Base-by-base conservation (phyloP, 129 eudicot genomes). In the Gnaphalium uliginosum region DNA sequence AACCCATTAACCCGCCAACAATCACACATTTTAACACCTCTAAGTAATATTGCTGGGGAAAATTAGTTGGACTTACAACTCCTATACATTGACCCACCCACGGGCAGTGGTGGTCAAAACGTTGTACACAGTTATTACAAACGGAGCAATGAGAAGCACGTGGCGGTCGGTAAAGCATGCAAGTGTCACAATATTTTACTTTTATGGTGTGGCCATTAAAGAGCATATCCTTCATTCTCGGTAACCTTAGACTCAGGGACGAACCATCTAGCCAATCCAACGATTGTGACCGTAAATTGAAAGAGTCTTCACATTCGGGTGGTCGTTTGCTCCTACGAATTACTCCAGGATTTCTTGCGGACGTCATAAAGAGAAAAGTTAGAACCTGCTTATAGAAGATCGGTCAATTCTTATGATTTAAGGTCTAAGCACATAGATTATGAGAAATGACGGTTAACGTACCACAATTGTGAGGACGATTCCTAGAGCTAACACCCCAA, bases 81-180 rank as follows among this genome's bases (percentile, higher is more conserved):
- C 98, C 98, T 77, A 92, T 89, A 61, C 98, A 89, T 68, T 92
- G 98, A 27, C 98, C 98, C 23, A 89, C 98, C 98, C 98, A 92
- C n/a, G 98, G 98, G 75, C 98, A 92, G 74, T 89, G 98, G 72
- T 92, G 98, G 82, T 92, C 98, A 57, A 92, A 89, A 56, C 89
- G 86, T 82, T 89, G 82, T 30, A 92, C 92, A 57, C 97, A 92
- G 41, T 92, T 92, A 83, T 92, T 87, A 86, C 97, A 92, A 53
- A 92, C 72, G 15, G 98, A 92, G 86, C 98, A 92, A 83, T 92
- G 96, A 72, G 96, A 92, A 41, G 93, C 87, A 53, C 96, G 96
- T 2, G 93, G 91, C 0, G 98, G 93, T 30, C 98, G 96, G 64
- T 89, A 92, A 4, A 92, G 83, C 81, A 82, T 70, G 78, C 98